Evolutionary conservation across 495 filamentous ascomycete species (phyloP).

Genomic region (Penicillium soppii): DNA sequence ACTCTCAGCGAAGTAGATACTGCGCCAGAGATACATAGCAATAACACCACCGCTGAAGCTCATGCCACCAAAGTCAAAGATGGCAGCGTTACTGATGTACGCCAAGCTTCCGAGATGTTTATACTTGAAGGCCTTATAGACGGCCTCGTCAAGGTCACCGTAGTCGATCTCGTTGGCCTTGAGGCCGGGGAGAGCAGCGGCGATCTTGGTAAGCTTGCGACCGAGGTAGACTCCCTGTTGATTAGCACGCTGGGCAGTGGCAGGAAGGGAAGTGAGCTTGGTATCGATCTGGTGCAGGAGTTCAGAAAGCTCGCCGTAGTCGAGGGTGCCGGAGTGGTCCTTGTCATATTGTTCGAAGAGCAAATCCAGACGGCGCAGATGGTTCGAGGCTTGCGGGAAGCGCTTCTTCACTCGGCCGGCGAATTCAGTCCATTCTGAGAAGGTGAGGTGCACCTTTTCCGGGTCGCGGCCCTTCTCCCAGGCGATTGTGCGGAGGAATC

Average conservation of each 20-base stretch:
- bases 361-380: conserved; percentile 83
- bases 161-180: conserved; percentile 75
- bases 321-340: conserved; percentile 87
- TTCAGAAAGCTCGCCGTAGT: conserved; percentile 88
- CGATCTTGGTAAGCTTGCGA: conserved; percentile 91
- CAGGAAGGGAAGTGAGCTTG: conserved; percentile 82
- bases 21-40: conserved; percentile 95
- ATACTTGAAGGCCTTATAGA: conserved; percentile 97
- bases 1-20: conserved; percentile 97
- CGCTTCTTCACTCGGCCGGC: conserved; percentile 79
- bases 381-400: conserved; percentile 90
- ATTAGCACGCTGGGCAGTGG: conserved; percentile 94
- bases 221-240: conserved; percentile 95
- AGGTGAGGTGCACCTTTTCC: conserved; percentile 76
- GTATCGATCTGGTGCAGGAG: conserved; percentile 87
- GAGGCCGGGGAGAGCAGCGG: conserved; percentile 74
- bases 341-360: conserved; percentile 91
- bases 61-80: conserved; percentile 85
- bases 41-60: conserved; percentile 80
- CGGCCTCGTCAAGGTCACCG: conserved; percentile 87
- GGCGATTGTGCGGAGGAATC: conserved; percentile 84
- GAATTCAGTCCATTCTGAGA: conserved; percentile 82
- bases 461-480: conserved; percentile 92
- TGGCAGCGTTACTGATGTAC: conserved; percentile 93
- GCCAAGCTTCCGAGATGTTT: conserved; percentile 88